A percentile compares a stretch with the other conserved stretches of the same genome.
Conservation (phyloP, 2,329 filamentous ascomycete genomes). For the Aspergillus novoparasiticus region DNA sequence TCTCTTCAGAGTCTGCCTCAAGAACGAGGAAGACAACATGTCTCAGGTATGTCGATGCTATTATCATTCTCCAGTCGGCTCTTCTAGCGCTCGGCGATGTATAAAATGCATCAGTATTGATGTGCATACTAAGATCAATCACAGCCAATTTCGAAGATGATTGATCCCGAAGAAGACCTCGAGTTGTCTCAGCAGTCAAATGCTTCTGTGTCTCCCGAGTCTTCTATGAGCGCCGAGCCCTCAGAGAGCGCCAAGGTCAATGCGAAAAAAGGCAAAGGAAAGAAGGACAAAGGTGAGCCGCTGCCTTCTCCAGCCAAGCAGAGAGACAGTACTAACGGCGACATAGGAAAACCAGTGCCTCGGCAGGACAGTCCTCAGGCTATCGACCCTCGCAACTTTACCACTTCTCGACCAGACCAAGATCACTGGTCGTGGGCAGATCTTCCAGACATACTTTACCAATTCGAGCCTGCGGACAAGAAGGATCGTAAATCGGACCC, state of each 20-base stretch:
- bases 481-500: not conserved
- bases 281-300: not conserved
- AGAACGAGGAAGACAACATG: not conserved
- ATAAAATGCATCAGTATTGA: not conserved
- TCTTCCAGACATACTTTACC: constrained; percentile 28
- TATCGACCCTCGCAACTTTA: constrained; percentile 16
- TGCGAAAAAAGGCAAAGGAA: not conserved
- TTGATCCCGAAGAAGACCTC: not conserved
- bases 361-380: constrained; percentile 16
- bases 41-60: not conserved
- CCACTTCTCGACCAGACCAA: constrained; percentile 17
- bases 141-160: not conserved
- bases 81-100: not conserved
- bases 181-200: not conserved
- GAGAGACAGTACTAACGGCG: not conserved
- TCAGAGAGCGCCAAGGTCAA: not conserved
- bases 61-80: not conserved
- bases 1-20: not conserved
- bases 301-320: not conserved
- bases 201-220: not conserved
- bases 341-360: constrained; percentile 6
- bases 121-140: not conserved
- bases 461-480: constrained; percentile 16
- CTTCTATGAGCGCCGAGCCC: not conserved
- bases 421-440: constrained; percentile 24